phyloP scores from a whole-genome alignment of 2,329 filamentous ascomycete genomes.

The Dryadomyces quercus-mongolicae region DNA sequence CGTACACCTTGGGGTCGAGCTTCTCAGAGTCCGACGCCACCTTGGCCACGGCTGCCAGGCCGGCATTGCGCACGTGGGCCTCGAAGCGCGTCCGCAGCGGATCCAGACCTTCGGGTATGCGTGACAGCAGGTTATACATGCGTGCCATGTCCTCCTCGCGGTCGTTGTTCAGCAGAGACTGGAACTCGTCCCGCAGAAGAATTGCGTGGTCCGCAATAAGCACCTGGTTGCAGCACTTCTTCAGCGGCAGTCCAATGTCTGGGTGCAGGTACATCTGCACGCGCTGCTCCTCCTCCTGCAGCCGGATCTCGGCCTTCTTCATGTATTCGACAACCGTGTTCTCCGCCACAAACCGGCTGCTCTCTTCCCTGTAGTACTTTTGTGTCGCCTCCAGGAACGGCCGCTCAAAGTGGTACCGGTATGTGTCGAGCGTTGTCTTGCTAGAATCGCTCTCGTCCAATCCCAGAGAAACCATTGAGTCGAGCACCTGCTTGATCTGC shows the following conservation, averaged over 20 bases:
- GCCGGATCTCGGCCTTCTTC: slow-evolving; percentile 90
- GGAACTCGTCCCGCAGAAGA: slow-evolving; percentile 90
- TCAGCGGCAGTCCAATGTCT: slow-evolving; percentile 75
- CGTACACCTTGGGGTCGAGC: slow-evolving; percentile 91
- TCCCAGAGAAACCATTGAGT: slow-evolving; percentile 91
- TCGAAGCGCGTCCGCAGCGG: slow-evolving; percentile 82
- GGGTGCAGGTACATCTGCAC: slow-evolving; percentile 84
- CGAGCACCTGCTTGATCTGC: slow-evolving; percentile 93
- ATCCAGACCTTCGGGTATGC: slow-evolving; percentile 84
- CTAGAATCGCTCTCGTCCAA: slow-evolving; percentile 86
- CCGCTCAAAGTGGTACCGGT: slow-evolving; percentile 81
- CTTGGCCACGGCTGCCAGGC: slow-evolving; percentile 79
- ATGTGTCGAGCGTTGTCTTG: slow-evolving; percentile 92
- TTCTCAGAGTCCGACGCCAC: slow-evolving; percentile 78
- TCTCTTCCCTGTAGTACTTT: slow-evolving; percentile 82
- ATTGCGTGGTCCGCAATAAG: slow-evolving; percentile 79
- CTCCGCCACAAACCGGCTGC: slow-evolving; percentile 85
- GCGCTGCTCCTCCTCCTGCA: slow-evolving; percentile 89
- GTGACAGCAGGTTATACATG: slow-evolving; percentile 86
- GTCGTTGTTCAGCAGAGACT: slow-evolving; percentile 84
- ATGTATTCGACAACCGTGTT: slow-evolving; percentile 99
- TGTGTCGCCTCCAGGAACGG: slow-evolving; percentile 82
- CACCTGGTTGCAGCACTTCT: slow-evolving; percentile 77
- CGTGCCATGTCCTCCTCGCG: slow-evolving; percentile 89
- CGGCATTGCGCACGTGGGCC: slow-evolving; percentile 82